Evolutionary conservation across 768 basidiomycete species (phyloP).

Genomic region (Lactarius trivialis): DNA sequence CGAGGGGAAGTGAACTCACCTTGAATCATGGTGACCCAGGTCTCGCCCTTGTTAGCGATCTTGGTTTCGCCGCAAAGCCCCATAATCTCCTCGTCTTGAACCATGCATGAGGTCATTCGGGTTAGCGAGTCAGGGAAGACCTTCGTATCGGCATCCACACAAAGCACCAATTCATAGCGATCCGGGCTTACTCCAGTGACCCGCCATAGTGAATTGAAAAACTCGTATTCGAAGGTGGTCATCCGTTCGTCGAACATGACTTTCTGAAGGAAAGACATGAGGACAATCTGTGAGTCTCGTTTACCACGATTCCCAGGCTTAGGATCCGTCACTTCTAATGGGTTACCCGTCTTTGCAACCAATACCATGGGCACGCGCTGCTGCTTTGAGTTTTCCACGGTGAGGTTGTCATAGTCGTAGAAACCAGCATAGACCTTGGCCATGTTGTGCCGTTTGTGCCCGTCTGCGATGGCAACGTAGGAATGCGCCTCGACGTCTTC

Average conservation of each 20-base stretch:
- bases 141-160: conserved; percentile 97
- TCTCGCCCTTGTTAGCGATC: conserved; percentile 98
- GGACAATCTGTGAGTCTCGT: conserved; percentile 94
- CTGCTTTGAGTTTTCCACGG: conserved; percentile 86
- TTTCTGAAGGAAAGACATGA: conserved; percentile 98
- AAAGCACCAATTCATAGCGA: conserved; percentile 89
- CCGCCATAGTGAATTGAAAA: conserved; percentile 97
- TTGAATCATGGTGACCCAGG: conserved; percentile 99
- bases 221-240: conserved; percentile 99
- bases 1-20: conserved; percentile 39
- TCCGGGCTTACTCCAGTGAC: conserved; percentile 94
- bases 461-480: conserved; percentile 97
- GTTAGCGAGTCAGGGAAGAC: conserved; percentile 98
- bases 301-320: conserved; percentile 99
- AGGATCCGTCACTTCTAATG: conserved; percentile 74
- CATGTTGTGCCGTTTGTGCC: conserved; percentile 99
- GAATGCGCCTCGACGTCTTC: conserved; percentile 89
- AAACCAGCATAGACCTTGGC: conserved; percentile 97
- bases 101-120: conserved; percentile 94
- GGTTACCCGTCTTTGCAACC: conserved; percentile 94
- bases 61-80: conserved; percentile 99
- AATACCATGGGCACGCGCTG: conserved; percentile 94
- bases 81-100: conserved; percentile 97
- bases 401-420: conserved; percentile 90
- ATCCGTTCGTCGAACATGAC: conserved; percentile 99